Evolutionary conservation across 164 flowering plant genomes (phyloP), one percentile per base, ranked within the genome.

Genomic region (Aristolochia californica): DNA sequence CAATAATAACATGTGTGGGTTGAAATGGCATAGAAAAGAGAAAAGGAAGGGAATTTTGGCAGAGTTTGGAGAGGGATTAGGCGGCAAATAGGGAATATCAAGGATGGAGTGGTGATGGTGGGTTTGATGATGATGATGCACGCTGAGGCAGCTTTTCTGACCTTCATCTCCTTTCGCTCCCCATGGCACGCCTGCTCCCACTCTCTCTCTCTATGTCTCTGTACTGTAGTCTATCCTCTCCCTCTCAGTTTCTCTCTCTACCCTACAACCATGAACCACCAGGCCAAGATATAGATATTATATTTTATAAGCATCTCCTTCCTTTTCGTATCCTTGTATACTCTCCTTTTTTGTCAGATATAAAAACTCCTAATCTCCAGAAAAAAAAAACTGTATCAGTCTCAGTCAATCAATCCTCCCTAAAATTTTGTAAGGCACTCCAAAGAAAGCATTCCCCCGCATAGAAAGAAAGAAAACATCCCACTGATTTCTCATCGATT

Each of bases 131-230:
- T 80, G 73, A 70, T 70, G 68, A 77, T 81, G 82, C 95, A 80
- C 84, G 91, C 87, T 77, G 78, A 22, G 22, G 81, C 88, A 87
- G 86, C 90, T 83, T 86, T 82, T 67, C 73, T 66, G 66, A 63
- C 67, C 28, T 45, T 64, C 66, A 70, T 59, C 60, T 48, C 74
- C 48, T 40, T 30, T 60, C 68, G 40, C 40, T 62, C 25, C 75
- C 63, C 58, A 69, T 61, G 78, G 82, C 89, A 83, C 96, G 91
- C 91, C 83, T 83, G 82, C 78, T 76, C 84, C 83, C 83, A 74
- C 87, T 75, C 71, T 66, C 24, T 55, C 56, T 48, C 62, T 61
- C 50, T 56, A 66, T 66, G 62, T 65, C 59, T 65, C 57, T 66
- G 43, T 50, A 11, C 52, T n/a, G n/a, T 48, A 9, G 8, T 9